phyloP scores from a whole-genome alignment of 495 filamentous ascomycete genomes.

The Pyrenopolyporus hunteri region DNA sequence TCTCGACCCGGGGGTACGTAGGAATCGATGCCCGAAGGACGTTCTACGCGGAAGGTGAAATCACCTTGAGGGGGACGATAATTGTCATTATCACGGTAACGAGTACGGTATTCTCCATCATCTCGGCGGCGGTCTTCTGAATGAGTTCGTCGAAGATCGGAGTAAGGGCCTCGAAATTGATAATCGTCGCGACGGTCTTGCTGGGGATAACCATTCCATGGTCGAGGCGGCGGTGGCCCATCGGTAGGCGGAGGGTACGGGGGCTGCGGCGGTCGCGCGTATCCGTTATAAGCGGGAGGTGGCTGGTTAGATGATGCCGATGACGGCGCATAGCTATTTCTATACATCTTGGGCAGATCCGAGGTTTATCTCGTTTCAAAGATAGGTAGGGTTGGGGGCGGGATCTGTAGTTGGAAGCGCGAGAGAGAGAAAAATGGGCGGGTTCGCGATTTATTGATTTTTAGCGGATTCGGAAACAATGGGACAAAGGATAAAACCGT shows the following conservation, averaged over 20 bases:
- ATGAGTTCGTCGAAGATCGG: conserved; percentile 20
- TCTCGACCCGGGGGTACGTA: conserved; percentile 26
- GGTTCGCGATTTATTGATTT: neutral
- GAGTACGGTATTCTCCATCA: conserved; percentile 16
- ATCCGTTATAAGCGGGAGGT: conserved; percentile 20
- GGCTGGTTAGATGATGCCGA: conserved; percentile 27
- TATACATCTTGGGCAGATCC: conserved; percentile 28
- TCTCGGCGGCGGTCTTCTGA: conserved; percentile 21
- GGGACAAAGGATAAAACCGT: neutral
- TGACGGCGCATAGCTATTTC: conserved; percentile 19
- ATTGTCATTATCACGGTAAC: conserved; percentile 16
- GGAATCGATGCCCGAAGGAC: conserved; percentile 46
- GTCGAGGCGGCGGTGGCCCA: conserved; percentile 9
- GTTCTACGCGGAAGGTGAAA: conserved; percentile 54
- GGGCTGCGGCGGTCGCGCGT: conserved; percentile 23
- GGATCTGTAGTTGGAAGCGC: neutral
- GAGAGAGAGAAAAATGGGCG: neutral
- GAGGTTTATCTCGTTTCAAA: neutral
- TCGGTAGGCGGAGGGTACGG: conserved; percentile 24
- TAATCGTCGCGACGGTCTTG: conserved; percentile 27
- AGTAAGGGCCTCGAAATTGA: conserved; percentile 31
- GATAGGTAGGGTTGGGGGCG: neutral
- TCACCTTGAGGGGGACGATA: conserved; percentile 50
- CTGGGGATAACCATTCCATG: conserved; percentile 28
- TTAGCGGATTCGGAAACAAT: no score